Evolutionary conservation across 176 grass and related monocot species (phyloP), one percentile per base, ranked within the genome.

Genomic region (Hyparrhenia diplandra): DNA sequence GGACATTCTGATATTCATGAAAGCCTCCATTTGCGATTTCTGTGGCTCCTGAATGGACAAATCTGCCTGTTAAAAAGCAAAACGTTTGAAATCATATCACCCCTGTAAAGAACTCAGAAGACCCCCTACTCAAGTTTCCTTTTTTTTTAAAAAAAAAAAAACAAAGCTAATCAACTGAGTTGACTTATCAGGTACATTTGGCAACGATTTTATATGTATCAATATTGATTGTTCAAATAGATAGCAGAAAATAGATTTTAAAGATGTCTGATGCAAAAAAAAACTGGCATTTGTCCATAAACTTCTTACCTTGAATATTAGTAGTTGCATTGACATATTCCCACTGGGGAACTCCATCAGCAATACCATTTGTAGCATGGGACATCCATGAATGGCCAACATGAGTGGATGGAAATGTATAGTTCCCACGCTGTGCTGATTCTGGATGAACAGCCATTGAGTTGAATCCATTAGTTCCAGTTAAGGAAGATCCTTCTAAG

Each of bases 51-150:
- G 83, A 86, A 92, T 69, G 75, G 18, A 81, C 6, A 71, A 70
- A 89, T 80, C 83, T 89, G 45, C 87, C 91, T 93, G 85, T 64
- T 74, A 52, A 83, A n/a, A 84, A 89, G 52, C 46, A 82, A 87
- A 67, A 80, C 25, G 36, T 74, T 80, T 74, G 46, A 62, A 80
- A 65, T 77, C 62, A 83, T 35, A 82, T 80, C 11, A 65, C 75
- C 51, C 31, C 7, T 64, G 31, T 67, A 52, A 57, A 61, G 30
- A 46, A 73, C 25, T 72, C 41, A 87, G 17, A 80, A 82, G 35
- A 64, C 30, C 43, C 67, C 60, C 75, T 58, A 60, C 41, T 71
- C 59, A 23, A 29, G 8, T 13, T 82, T n/a, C n/a, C n/a, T n/a
- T n/a, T n/a, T 71, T 27, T 5, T 24, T 59, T 54, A 2, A 23